These are phyloP conservation scores for Pharus latifolius DNA, from an alignment of 176 grass and related monocot species.

Conservation along the genomic window DNA sequence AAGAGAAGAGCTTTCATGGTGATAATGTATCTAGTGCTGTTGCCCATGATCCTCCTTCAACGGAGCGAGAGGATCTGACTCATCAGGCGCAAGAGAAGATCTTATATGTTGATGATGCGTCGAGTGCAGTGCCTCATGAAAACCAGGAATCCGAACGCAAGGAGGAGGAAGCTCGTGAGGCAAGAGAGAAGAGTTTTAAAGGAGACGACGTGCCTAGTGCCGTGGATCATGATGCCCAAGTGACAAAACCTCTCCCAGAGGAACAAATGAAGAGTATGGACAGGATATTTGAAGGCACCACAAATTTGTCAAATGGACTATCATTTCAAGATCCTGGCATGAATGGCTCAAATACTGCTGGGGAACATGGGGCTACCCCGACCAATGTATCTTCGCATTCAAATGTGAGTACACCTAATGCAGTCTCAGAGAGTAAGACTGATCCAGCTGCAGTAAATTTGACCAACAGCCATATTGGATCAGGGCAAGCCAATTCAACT, in stretches of 20 bases:
- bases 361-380: not conserved
- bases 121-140: conserved; percentile 41
- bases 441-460: conserved; percentile 6
- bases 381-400: conserved; percentile 4
- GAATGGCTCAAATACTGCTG: conserved; percentile 8
- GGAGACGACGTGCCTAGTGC: conserved; percentile 53
- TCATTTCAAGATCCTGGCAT: not conserved
- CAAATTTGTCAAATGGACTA: conserved; percentile 35
- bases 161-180: conserved; percentile 49
- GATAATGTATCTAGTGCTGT: conserved; percentile 63
- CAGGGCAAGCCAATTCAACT: conserved; percentile 18
- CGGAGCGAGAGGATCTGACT: conserved; percentile 22
- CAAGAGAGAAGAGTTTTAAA: conserved; percentile 61
- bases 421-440: not conserved
- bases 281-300: conserved; percentile 36
- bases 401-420: not conserved
- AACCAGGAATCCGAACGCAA: conserved; percentile 16
- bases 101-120: conserved; percentile 48
- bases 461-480: not conserved
- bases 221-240: conserved; percentile 50
- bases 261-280: conserved; percentile 60
- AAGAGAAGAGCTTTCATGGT: conserved; percentile 58
- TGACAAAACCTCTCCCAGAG: conserved; percentile 48
- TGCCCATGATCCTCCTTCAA: conserved; percentile 32
- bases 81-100: conserved; percentile 37